phyloP scores from a whole-genome alignment of 305 asterid genomes.

The Fraxinus sp. region DNA sequence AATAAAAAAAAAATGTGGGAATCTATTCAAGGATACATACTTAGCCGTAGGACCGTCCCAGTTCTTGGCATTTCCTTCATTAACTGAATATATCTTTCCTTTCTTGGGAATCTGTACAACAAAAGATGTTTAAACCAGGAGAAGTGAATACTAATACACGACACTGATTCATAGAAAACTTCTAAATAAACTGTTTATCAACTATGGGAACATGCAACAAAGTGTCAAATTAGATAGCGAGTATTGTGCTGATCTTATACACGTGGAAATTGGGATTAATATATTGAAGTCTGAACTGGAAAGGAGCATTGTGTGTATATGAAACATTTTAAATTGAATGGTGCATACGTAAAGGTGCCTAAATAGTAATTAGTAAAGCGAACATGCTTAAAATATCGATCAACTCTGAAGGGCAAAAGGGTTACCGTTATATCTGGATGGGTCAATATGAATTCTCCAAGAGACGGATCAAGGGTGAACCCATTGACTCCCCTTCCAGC shows the following conservation, averaged over 20 bases:
- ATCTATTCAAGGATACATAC: constrained; percentile 34
- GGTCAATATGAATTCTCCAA: constrained; percentile 94
- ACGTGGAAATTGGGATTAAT: not conserved
- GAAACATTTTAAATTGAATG: not conserved
- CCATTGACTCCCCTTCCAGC: constrained; percentile 92
- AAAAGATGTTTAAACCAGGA: not conserved
- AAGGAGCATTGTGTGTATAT: not conserved
- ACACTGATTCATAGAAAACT: not conserved
- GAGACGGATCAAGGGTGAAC: constrained; percentile 96
- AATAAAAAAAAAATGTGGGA: not conserved
- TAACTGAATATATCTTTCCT: constrained; percentile 88
- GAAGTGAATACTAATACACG: not conserved
- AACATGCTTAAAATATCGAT: not conserved
- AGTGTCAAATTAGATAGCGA: not conserved
- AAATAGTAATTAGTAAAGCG: not conserved
- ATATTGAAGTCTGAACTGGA: not conserved
- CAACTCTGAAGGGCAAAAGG: not conserved
- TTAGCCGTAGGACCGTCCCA: constrained; percentile 90
- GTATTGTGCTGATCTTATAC: not conserved
- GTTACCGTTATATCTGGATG: constrained; percentile 86
- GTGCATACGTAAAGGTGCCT: not conserved
- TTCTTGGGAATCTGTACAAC: constrained; percentile 66
- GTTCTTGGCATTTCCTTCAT: constrained; percentile 92
- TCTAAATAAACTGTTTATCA: not conserved
- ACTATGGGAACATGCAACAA: not conserved